Conservation (phyloP, 306 rosid species). For the Malus sylvestris region DNA sequence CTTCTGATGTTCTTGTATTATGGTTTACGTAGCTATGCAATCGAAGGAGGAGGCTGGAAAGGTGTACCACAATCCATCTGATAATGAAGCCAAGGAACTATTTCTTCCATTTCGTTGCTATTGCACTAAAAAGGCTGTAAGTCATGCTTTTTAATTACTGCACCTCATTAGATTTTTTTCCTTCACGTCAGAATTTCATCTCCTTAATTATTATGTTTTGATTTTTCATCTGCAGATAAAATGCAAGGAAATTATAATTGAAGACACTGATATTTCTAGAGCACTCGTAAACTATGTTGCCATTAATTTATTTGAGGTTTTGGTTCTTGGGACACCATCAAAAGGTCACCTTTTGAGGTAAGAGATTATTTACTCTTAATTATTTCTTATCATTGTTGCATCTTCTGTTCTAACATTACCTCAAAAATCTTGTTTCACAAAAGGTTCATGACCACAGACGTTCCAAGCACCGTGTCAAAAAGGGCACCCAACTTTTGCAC, state of each 20-base stretch:
- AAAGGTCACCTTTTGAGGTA: slow-evolving; percentile 60
- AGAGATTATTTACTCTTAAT: background rate
- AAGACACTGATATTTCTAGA: slow-evolving; percentile 54
- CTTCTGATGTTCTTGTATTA: background rate
- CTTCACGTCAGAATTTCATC: background rate
- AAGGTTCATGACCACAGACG: slow-evolving; percentile 69
- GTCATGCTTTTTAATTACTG: slow-evolving; percentile 9
- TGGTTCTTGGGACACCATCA: slow-evolving; percentile 78
- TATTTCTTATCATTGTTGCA: background rate
- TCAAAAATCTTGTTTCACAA: background rate
- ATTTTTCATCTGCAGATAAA: slow-evolving; percentile 39
- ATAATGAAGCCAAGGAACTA: slow-evolving; percentile 55
- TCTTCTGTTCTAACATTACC: background rate
- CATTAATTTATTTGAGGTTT: slow-evolving; percentile 38
- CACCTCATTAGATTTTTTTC: background rate
- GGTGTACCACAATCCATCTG: slow-evolving; percentile 42
- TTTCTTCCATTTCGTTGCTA: slow-evolving; percentile 76
- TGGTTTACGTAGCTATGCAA: slow-evolving; percentile 42
- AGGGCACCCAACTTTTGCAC: slow-evolving; percentile 73
- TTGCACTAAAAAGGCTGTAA: slow-evolving; percentile 67
- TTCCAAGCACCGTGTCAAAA: slow-evolving; percentile 54
- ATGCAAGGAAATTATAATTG: slow-evolving; percentile 64
- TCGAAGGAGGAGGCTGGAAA: slow-evolving; percentile 38
- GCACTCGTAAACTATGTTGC: slow-evolving; percentile 43
- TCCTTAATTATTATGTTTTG: background rate